These are phyloP conservation scores for Aspergillus bridgeri DNA, from an alignment of 495 filamentous ascomycete species.

Conservation along the genomic window DNA sequence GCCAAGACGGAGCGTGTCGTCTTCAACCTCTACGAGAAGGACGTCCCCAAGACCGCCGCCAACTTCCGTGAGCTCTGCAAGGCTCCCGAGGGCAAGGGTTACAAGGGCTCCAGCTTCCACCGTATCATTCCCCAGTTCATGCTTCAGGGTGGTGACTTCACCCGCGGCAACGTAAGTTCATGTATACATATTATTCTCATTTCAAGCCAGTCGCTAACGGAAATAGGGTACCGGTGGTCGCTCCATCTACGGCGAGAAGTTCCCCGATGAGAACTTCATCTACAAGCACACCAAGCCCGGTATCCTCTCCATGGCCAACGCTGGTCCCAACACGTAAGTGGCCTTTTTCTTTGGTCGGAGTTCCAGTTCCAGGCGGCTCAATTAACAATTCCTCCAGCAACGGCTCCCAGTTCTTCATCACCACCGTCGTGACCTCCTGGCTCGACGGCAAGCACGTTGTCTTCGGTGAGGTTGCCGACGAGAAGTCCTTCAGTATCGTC, in stretches of 20 bases:
- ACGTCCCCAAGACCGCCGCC: conserved; percentile 87
- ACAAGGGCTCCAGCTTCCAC: conserved; percentile 90
- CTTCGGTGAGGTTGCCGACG: conserved; percentile 85
- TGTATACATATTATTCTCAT: too few species aligned
- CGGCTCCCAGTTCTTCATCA: conserved; percentile 98
- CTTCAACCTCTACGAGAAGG: conserved; percentile 84
- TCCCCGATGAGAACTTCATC: conserved; percentile 93
- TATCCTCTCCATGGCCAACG: conserved; percentile 95
- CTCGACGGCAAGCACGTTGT: conserved; percentile 98
- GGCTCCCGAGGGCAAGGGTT: conserved; percentile 82
- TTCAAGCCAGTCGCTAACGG: neutral
- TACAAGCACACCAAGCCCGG: conserved; percentile 83
- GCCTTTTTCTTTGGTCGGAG: too few species aligned
- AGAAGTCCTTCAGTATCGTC: conserved; percentile 60
- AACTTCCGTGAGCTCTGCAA: conserved; percentile 98
- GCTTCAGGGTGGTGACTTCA: conserved; percentile 99
- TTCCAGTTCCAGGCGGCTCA: too few species aligned
- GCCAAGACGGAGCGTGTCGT: conserved; percentile 77
- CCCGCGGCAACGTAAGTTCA: conserved; percentile 77
- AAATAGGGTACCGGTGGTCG: conserved; percentile 79
- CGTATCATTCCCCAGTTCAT: conserved; percentile 98
- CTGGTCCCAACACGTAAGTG: conserved; percentile 77
- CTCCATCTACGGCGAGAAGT: conserved; percentile 96
- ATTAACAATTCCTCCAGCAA: conserved; percentile 56
- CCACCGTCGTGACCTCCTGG: conserved; percentile 86